Base-by-base conservation (phyloP, 805 yeast species). In the Kodamaea sagamina region DNA sequence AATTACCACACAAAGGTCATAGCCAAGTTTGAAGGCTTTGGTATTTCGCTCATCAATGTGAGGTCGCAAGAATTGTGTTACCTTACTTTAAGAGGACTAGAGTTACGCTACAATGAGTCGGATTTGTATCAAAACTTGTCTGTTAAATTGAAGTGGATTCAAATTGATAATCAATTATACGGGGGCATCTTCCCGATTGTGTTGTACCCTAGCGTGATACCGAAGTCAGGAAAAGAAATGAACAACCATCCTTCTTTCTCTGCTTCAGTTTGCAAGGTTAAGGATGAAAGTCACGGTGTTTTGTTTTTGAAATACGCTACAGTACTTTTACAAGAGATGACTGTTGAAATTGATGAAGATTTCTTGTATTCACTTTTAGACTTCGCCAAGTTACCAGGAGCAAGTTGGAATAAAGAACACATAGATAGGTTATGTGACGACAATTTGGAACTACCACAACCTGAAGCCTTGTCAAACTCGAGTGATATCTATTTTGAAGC, bases 311-410 rank as follows among this genome's bases (percentile, higher is more conserved):
- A 95, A 61, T 89, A 89, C 64, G 97, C 97, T 0, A 92, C 99
- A 0, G 59, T 87, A 1, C 67, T 95, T 44, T 63, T 93, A 39
- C 99, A 93, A 64, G 97, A 92, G 57, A 78, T 93, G 77, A 82
- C 97, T 0, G 67, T 93, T 35, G 98, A 93, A 57, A 76, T 92
- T 34, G 99, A 93, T 61, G 99, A 93, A 63, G 97, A 92, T 59
- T 89, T 93, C 62, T 61, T 92, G 50, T 82, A 84, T 59, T 89
- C 95, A 0, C 58, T 90, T 36, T 61, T 90, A 32, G 96, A 89
- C 34, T 89, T 89, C 54, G 75, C 84, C 4, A 84, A 86, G 55
- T 67, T 85, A 27, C 93, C 95, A 0, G 93, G 92, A 1, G 89
- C 93, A 0, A 68, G 82, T n/a, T 84, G 92, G 90, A 76, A 80